Base-by-base conservation (phyloP, 1,139 yeast species). In the Eremothecium gossypii region DNA sequence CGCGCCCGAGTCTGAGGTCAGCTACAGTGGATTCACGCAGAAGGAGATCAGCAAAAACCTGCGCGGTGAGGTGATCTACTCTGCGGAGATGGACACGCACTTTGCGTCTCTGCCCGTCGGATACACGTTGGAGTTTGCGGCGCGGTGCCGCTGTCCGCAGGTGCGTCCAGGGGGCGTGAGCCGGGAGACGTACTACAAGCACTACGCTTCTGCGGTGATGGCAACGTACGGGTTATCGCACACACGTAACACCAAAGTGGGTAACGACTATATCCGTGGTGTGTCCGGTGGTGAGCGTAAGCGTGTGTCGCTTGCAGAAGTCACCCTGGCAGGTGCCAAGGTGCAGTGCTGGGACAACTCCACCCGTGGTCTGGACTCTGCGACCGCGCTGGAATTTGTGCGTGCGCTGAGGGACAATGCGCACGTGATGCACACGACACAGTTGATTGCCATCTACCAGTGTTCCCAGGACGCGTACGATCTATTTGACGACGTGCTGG, bases 11-110 rank as follows among this genome's bases (percentile, higher is more conserved):
- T 38, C 53, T 2, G 41, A 49, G 26, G 57, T 69, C 36, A 51
- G 67, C 29, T 73, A 70, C 53, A 71, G 70, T 47, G 77, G 77
- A 12, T 51, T 69, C 29, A 47, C 70, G 27, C 70, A 58, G 26
- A 33, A 61, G 2, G 77, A 75, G 27, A 69, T 78, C 49, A 54
- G 55, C 33, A 62, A 65, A 26, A 63, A 68, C 45, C 74, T 65
- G 60, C 66, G 80, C 50, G 82, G 83, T 46, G 82, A 77, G 45
- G 81, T 70, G 14, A 59, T 71, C 30, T 71, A 70, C 48, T 68
- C 69, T 34, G 74, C 74, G 6, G 76, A 71, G 55, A 57, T 68
- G 11, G 75, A 70, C 57, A 57, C 57, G 28, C 75, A 71, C 57
- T 69, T 71, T 55, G 74, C 75, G 9, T 70, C 69, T 49, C 61